These are phyloP conservation scores for Guadua angustifolia DNA, from an alignment of 176 grass and related monocot genomes.

Conservation along the genomic window DNA sequence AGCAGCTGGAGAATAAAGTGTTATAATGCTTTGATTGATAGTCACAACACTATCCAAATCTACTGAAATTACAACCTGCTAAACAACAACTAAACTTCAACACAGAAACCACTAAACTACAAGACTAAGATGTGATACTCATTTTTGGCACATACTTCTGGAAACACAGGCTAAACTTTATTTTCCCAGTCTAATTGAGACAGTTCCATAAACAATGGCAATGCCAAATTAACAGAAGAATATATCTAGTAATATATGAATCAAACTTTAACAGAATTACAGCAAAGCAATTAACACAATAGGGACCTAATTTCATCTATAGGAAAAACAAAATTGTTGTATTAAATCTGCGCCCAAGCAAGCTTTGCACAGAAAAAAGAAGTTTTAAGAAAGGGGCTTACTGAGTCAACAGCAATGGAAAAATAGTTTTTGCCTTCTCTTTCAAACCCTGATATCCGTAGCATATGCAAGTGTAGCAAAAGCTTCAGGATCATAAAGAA, in stretches of 20 bases:
- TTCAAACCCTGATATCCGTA: slow-evolving; percentile 58
- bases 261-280: background rate
- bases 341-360: slow-evolving; percentile 10
- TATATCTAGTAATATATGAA: background rate
- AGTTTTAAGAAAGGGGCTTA: slow-evolving; percentile 39
- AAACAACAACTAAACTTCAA: background rate
- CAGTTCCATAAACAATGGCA: background rate
- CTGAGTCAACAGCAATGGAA: slow-evolving; percentile 75
- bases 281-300: background rate
- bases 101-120: slow-evolving; percentile 9
- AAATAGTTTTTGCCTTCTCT: slow-evolving; percentile 63
- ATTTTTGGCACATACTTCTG: slow-evolving; percentile 3
- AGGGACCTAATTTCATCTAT: background rate
- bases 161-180: background rate
- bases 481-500: slow-evolving; percentile 19
- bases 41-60: slow-evolving; percentile 1
- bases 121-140: slow-evolving; percentile 26
- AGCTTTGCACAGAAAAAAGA: slow-evolving; percentile 21
- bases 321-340: slow-evolving; percentile 27
- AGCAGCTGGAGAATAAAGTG: background rate
- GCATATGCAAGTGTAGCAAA: slow-evolving; percentile 13
- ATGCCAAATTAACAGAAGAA: slow-evolving; percentile 13
- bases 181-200: slow-evolving; percentile 6
- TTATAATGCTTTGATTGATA: slow-evolving; percentile 20
- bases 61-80: slow-evolving; percentile 4